These are phyloP conservation scores for Striga asiatica DNA, from an alignment of 257 asterid species.

Conservation along the genomic window DNA sequence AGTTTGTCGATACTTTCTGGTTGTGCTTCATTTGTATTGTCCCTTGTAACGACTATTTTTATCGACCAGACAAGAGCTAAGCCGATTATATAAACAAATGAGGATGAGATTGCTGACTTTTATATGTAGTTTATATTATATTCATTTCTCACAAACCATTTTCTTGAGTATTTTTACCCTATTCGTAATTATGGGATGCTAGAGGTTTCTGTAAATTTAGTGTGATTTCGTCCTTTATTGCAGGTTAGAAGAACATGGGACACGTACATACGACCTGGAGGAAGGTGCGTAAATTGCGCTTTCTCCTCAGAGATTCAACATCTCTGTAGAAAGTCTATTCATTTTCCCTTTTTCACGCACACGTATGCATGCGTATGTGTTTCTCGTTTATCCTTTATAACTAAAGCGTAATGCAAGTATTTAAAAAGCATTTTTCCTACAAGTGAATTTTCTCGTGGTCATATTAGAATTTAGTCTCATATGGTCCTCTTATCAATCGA, in stretches of 20 bases:
- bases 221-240: slow-evolving; percentile 16
- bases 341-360: neutral
- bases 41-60: neutral
- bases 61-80: neutral
- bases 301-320: neutral
- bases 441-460: no score
- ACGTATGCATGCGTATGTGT: neutral
- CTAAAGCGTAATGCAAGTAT: no score
- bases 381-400: neutral
- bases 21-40: neutral
- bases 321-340: neutral
- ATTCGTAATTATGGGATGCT: neutral
- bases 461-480: neutral
- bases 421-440: no score
- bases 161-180: neutral
- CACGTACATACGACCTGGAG: slow-evolving; percentile 80
- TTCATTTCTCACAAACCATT: slow-evolving; percentile 5
- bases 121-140: neutral
- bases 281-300: slow-evolving; percentile 44
- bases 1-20: neutral
- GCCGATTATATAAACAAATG: neutral
- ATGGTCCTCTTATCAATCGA: slow-evolving; percentile 3
- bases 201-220: slow-evolving; percentile 1
- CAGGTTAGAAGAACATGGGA: slow-evolving; percentile 98
- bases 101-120: neutral